These are phyloP conservation scores for Alternaria arborescens DNA, from an alignment of 2,329 filamentous ascomycete species.

Conservation along the genomic window DNA sequence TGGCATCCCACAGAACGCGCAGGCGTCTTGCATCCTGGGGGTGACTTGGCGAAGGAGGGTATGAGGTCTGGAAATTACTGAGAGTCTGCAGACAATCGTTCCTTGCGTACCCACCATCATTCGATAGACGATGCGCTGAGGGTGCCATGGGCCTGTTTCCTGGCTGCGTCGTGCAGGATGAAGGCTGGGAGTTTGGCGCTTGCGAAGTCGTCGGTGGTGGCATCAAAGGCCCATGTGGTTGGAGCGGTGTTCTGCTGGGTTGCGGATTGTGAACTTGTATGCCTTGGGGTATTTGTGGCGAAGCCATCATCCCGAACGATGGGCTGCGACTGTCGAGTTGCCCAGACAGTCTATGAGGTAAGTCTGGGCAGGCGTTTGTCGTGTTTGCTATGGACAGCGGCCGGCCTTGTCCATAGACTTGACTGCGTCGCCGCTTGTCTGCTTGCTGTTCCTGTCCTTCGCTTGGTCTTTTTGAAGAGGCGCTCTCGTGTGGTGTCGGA, in stretches of 20 bases:
- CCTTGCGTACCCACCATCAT: conserved; percentile 24
- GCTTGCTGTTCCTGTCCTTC: neutral
- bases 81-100: conserved; percentile 20
- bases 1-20: conserved; percentile 48
- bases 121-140: neutral
- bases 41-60: neutral
- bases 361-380: neutral
- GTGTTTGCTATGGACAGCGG: neutral
- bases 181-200: neutral
- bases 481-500: neutral
- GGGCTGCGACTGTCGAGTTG: conserved; percentile 12
- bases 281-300: conserved; percentile 15
- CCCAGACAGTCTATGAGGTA: conserved; percentile 7
- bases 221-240: conserved; percentile 12
- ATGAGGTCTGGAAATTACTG: conserved; percentile 6
- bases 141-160: neutral
- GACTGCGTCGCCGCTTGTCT: conserved; percentile 3
- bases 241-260: conserved; percentile 9
- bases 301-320: conserved; percentile 7
- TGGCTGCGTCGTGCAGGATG: neutral
- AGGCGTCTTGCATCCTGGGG: conserved; percentile 25
- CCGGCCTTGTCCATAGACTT: neutral
- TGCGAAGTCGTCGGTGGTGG: neutral
- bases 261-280: conserved; percentile 1
- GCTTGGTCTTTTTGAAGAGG: neutral